Percentiles rank a stretch among this genome's conserved stretches.
phyloP scores from a whole-genome alignment of 495 filamentous ascomycete species.

The Penicillium angulare region DNA sequence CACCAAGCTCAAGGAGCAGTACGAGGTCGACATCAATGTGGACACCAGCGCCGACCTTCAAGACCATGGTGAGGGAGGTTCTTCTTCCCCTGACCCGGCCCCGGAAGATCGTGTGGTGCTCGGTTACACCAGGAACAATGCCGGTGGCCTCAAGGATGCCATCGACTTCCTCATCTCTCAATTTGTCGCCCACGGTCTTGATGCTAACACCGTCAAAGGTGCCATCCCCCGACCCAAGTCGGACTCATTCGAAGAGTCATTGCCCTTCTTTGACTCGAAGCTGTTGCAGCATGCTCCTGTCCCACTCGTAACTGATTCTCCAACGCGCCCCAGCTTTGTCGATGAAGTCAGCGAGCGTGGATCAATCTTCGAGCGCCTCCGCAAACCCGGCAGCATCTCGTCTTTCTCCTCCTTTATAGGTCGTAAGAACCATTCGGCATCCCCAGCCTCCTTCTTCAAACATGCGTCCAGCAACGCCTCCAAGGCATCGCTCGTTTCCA shows the following conservation, averaged over 20 bases:
- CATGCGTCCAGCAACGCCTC: conserved; percentile 90
- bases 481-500: conserved; percentile 88
- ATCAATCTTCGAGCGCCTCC: conserved; percentile 82
- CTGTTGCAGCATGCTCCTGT: conserved; percentile 86
- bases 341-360: conserved; percentile 78
- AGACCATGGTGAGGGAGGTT: conserved; percentile 27
- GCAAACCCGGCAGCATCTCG: conserved; percentile 89
- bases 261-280: conserved; percentile 95
- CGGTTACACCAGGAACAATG: conserved; percentile 93
- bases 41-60: conserved; percentile 45
- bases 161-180: conserved; percentile 89
- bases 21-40: conserved; percentile 81
- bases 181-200: conserved; percentile 78
- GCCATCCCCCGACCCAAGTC: conserved; percentile 95
- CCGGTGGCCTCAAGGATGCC: conserved; percentile 90
- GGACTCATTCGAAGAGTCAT: conserved; percentile 94
- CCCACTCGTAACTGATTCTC: conserved; percentile 77
- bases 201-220: conserved; percentile 83
- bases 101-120: conserved; percentile 58
- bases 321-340: conserved; percentile 71
- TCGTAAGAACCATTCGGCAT: conserved; percentile 87
- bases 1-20: conserved; percentile 82
- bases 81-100: conserved; percentile 32
- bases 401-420: conserved; percentile 91
- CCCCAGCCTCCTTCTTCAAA: conserved; percentile 83